Conservation (phyloP, 371 early-diverging fungal species). For the Synchytrium microbalum region DNA sequence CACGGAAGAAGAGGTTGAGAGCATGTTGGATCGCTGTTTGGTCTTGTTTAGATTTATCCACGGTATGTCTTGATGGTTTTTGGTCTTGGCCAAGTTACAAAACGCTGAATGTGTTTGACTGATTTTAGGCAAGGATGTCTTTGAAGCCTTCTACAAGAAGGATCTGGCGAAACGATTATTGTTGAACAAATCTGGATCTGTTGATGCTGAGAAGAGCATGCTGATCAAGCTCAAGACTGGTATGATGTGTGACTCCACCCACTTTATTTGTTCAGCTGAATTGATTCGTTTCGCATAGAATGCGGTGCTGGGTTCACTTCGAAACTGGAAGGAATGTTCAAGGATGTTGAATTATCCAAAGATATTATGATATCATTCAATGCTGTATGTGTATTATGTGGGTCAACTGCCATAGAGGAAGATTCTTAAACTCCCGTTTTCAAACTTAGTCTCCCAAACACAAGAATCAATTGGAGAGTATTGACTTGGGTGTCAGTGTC, state of each 20-base stretch:
- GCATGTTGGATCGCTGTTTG: slow-evolving; percentile 58
- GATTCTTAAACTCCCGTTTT: background rate
- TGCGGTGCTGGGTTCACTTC: slow-evolving; percentile 85
- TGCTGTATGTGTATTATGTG: background rate
- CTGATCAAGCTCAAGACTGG: slow-evolving; percentile 70
- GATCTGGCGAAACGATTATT: slow-evolving; percentile 83
- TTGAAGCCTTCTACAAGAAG: slow-evolving; percentile 91
- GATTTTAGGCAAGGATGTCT: slow-evolving; percentile 71
- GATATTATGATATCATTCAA: slow-evolving; percentile 26
- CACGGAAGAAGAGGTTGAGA: slow-evolving; percentile 58
- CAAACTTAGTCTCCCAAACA: background rate
- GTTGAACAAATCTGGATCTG: slow-evolving; percentile 61
- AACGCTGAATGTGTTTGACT: background rate
- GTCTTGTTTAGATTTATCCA: slow-evolving; percentile 81
- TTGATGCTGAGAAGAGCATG: slow-evolving; percentile 78
- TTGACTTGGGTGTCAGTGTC: slow-evolving; percentile 56
- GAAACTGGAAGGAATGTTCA: slow-evolving; percentile 76
- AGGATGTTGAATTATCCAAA: slow-evolving; percentile 34
- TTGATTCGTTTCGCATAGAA: slow-evolving; percentile 42
- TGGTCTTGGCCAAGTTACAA: background rate
- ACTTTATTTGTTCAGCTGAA: slow-evolving; percentile 1
- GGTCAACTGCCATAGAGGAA: background rate
- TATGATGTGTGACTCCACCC: slow-evolving; percentile 15
- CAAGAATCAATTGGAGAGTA: slow-evolving; percentile 22
- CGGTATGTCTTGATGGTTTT: slow-evolving; percentile 23